These are phyloP conservation scores for Mollisia scopiformis DNA, from an alignment of 2,329 filamentous ascomycete species.

Conservation along the genomic window DNA sequence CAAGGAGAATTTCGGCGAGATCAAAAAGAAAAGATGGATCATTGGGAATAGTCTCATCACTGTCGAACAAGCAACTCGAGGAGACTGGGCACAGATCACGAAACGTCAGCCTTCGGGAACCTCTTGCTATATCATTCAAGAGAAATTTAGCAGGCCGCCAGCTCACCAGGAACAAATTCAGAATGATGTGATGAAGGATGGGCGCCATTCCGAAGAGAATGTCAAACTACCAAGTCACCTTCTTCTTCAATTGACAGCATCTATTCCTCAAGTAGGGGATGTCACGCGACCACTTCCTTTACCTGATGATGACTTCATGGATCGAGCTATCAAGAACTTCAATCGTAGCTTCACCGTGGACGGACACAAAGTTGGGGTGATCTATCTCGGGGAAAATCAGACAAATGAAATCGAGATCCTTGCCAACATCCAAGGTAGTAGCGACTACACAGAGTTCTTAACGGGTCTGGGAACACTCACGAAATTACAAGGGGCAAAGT, in stretches of 20 bases:
- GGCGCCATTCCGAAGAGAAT: conserved; percentile 55
- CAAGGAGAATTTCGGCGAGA: conserved; percentile 64
- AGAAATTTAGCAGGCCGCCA: conserved; percentile 61
- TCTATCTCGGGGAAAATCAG: conserved; percentile 90
- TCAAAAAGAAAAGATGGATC: conserved; percentile 70
- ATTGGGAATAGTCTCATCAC: conserved; percentile 76
- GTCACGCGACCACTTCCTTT: conserved; percentile 72
- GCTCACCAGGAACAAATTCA: conserved; percentile 55
- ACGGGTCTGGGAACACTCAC: conserved; percentile 81
- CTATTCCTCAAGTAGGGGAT: conserved; percentile 60
- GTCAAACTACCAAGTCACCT: conserved; percentile 74
- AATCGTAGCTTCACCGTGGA: conserved; percentile 90
- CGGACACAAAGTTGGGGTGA: conserved; percentile 91
- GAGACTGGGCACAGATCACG: conserved; percentile 71
- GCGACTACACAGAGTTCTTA: conserved; percentile 86
- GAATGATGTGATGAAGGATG: conserved; percentile 52
- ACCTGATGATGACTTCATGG: conserved; percentile 57
- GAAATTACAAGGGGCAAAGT: conserved; percentile 77
- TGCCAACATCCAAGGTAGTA: conserved; percentile 82
- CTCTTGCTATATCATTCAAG: conserved; percentile 54
- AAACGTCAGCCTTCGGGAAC: conserved; percentile 73
- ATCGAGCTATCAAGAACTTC: conserved; percentile 76
- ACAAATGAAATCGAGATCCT: conserved; percentile 82
- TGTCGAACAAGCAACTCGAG: conserved; percentile 68
- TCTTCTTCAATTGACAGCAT: conserved; percentile 69